Percentiles rank a stretch among this genome's conserved stretches.
Conservation (phyloP, 176 grass and related monocot species). For the Carex myosuroides region DNA sequence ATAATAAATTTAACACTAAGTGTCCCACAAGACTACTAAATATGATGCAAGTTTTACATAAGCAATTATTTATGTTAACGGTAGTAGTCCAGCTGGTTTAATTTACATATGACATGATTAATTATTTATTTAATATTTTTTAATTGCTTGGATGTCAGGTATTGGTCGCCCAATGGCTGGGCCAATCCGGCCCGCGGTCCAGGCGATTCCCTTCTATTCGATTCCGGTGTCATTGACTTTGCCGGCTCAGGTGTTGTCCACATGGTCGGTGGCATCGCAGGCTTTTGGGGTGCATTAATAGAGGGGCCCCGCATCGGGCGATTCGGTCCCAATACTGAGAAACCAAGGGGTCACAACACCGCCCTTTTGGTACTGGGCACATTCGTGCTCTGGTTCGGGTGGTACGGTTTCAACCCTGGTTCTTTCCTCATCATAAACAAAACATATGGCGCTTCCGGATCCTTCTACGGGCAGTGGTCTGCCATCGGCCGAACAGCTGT, state of each 20-base stretch:
- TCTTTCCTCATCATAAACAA: conserved; percentile 39
- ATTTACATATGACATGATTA: not conserved
- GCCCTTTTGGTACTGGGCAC: conserved; percentile 32
- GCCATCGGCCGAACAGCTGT: conserved; percentile 30
- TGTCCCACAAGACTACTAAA: not conserved
- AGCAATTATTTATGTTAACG: not conserved
- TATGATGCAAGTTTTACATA: not conserved
- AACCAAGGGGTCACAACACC: conserved; percentile 17
- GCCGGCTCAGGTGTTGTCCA: conserved; percentile 40
- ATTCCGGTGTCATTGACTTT: conserved; percentile 36
- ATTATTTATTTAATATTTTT: not conserved
- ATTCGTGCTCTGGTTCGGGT: conserved; percentile 41
- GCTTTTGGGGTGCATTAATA: conserved; percentile 32
- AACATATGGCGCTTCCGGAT: conserved; percentile 22
- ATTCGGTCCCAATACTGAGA: not conserved
- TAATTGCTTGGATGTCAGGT: not conserved
- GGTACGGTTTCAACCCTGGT: conserved; percentile 42
- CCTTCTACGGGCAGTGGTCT: conserved; percentile 41
- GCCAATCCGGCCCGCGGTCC: not conserved
- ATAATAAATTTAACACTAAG: not conserved
- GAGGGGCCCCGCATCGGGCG: conserved; percentile 27
- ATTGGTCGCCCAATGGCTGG: conserved; percentile 38
- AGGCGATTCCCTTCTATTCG: conserved; percentile 16
- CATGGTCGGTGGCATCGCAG: conserved; percentile 34
- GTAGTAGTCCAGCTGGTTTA: not conserved